Evolutionary conservation across 805 yeast species (phyloP), one percentile per base, ranked within the genome.

Genomic region (Candida pini): DNA sequence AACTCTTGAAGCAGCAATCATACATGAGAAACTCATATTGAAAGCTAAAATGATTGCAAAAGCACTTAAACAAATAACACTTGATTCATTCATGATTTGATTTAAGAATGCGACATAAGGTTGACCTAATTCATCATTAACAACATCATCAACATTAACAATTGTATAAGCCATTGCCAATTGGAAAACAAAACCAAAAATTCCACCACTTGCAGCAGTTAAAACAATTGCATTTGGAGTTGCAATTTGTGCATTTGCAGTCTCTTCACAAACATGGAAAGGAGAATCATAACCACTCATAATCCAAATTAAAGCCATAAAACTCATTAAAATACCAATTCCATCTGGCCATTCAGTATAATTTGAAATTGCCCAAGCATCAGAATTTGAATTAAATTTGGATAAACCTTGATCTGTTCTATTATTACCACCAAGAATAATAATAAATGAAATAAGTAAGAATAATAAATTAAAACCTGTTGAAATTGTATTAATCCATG

Each of bases 201-300:
- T 28, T 29, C 81, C 81, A 38, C 82, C 79, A 33, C 66, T 57
- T 9, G 67, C 48, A 16, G 78, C 63, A 16, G 81, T 74, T 54
- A 76, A 54, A 13, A 76, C 71, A 43, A 78, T 77, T 28, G 83
- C 83, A 33, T 68, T 63, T 13, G 86, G 84, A n/a, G 80, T 76
- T 5, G 81, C 82, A 15, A 64, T 59, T 20, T 71, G 60, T 9
- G 84, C 81, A 51, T 78, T 77, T 32, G 76, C 60, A 44, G 81
- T 73, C 49, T 80, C 87, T 56, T 80, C 88, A 13, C 82, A 67
- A 41, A 80, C 62, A 49, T 81, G 86, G 63, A 78, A 79, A 0
- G 86, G 81, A 14, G 83, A 75, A 51, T 80, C 86, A 51, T 76
- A 80, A 12, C 85, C 86, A 35, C 80, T 70, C 84, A 79, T 78